A percentile compares a stretch with the other conserved stretches of the same genome.
These are phyloP conservation scores for Penicillium flavigenum DNA, from an alignment of 495 filamentous ascomycete genomes.

Conservation along the genomic window DNA sequence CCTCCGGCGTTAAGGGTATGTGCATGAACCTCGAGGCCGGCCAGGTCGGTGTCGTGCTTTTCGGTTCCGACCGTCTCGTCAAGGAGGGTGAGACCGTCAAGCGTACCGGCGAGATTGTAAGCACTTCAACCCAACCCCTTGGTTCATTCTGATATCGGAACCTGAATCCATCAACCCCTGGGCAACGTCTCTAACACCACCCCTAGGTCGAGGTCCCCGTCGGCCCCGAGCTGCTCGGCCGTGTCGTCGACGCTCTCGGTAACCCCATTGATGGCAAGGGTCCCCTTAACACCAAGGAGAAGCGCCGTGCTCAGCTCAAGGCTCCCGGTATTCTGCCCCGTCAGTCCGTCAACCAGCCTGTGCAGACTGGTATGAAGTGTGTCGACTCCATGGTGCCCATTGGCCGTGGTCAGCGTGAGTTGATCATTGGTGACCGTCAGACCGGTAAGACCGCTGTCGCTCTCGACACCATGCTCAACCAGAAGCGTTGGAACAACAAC, in stretches of 20 bases:
- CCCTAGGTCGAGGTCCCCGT: conserved; percentile 93
- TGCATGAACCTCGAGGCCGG: conserved; percentile 99
- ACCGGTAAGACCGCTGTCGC: conserved; percentile 99
- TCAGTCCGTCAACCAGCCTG: conserved; percentile 94
- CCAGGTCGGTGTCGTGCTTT: conserved; percentile 99
- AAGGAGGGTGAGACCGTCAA: conserved; percentile 99
- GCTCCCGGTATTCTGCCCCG: conserved; percentile 97
- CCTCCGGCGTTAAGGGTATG: conserved; percentile 99
- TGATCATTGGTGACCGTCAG: conserved; percentile 99
- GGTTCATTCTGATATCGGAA: conserved; percentile 19
- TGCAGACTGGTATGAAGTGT: conserved; percentile 99
- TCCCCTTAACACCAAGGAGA: conserved; percentile 85
- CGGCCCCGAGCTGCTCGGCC: conserved; percentile 86
- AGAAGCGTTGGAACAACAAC: conserved; percentile 98
- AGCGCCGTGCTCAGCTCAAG: conserved; percentile 97
- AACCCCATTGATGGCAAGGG: conserved; percentile 99
- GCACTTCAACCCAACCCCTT: conserved; percentile 34
- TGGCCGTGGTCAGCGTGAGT: conserved; percentile 98
- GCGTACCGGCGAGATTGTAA: conserved; percentile 98
- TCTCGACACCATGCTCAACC: conserved; percentile 97
- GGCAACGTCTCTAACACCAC: conserved; percentile 27
- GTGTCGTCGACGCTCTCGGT: conserved; percentile 96
- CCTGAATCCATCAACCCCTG: background rate
- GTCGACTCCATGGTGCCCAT: conserved; percentile 99
- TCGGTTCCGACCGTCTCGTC: conserved; percentile 99